These are phyloP conservation scores for Podaxis sp. DNA, from an alignment of 768 basidiomycete species.

Conservation along the genomic window DNA sequence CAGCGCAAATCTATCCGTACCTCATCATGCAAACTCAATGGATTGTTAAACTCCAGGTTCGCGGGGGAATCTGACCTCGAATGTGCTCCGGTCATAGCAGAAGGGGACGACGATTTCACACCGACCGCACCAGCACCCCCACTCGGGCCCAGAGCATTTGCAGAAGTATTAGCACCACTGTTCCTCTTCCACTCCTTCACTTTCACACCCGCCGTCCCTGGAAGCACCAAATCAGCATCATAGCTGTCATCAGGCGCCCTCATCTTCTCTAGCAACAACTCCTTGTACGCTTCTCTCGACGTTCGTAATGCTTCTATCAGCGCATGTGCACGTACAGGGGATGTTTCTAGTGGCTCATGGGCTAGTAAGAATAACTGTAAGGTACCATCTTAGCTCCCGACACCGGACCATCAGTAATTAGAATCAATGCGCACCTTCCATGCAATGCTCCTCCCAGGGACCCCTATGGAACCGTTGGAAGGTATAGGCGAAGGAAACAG, in stretches of 20 bases:
- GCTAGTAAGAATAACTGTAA: conserved; percentile 60
- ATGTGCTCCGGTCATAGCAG: conserved; percentile 28
- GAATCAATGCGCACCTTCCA: conserved; percentile 65
- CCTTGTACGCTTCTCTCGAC: conserved; percentile 55
- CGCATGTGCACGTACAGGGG: conserved; percentile 33
- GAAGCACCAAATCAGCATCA: conserved; percentile 61
- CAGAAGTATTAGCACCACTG: conserved; percentile 8
- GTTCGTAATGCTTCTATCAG: conserved; percentile 42
- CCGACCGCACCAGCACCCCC: background rate
- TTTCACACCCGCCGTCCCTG: conserved; percentile 30
- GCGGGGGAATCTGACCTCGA: conserved; percentile 24
- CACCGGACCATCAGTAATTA: conserved; percentile 8
- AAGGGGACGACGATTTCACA: conserved; percentile 7
- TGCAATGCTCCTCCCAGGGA: conserved; percentile 75
- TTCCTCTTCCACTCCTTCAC: conserved; percentile 4
- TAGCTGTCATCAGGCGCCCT: conserved; percentile 82
- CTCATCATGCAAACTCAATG: conserved; percentile 76
- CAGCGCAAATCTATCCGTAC: conserved; percentile 29
- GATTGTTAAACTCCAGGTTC: conserved; percentile 74
- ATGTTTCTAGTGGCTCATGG: conserved; percentile 60
- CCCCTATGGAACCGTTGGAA: conserved; percentile 32
- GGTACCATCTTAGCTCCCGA: background rate
- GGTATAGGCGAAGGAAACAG: conserved; percentile 45
- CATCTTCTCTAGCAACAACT: conserved; percentile 65
- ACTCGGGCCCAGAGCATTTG: background rate